These are phyloP conservation scores for Fusarium xylarioides DNA, from an alignment of 2,329 filamentous ascomycete genomes.

Conservation along the genomic window DNA sequence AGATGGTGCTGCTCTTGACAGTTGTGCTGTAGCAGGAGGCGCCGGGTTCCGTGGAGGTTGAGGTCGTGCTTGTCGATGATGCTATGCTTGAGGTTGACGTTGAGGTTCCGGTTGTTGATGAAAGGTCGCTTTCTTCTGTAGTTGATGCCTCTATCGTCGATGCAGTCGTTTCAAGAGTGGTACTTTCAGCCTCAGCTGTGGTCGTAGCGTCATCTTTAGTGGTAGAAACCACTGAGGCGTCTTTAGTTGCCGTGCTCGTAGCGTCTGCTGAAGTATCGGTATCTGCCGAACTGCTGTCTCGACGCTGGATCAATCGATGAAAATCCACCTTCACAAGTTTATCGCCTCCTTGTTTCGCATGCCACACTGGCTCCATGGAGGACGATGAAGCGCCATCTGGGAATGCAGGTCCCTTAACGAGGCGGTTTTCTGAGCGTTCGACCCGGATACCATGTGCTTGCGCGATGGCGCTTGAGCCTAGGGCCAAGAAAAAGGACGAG, in stretches of 20 bases:
- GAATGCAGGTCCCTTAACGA: fast-evolving
- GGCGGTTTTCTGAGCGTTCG: neutral
- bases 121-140: neutral
- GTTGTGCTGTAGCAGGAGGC: neutral
- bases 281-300: neutral
- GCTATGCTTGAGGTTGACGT: neutral
- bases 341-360: neutral
- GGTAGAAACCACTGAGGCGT: neutral
- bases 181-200: neutral
- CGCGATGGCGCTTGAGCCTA: neutral
- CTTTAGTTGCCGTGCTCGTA: neutral
- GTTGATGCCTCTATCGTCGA: neutral
- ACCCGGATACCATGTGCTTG: neutral
- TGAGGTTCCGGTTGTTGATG: neutral
- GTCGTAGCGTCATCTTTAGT: neutral
- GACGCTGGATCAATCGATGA: neutral
- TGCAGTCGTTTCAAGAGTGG: neutral
- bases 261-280: neutral
- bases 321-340: neutral
- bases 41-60: neutral
- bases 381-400: neutral
- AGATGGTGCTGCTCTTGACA: neutral
- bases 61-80: neutral
- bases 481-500: fast-evolving
- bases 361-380: fast-evolving